These are phyloP conservation scores for Alternaria sp. DNA, from an alignment of 2,329 filamentous ascomycete species.

Conservation along the genomic window DNA sequence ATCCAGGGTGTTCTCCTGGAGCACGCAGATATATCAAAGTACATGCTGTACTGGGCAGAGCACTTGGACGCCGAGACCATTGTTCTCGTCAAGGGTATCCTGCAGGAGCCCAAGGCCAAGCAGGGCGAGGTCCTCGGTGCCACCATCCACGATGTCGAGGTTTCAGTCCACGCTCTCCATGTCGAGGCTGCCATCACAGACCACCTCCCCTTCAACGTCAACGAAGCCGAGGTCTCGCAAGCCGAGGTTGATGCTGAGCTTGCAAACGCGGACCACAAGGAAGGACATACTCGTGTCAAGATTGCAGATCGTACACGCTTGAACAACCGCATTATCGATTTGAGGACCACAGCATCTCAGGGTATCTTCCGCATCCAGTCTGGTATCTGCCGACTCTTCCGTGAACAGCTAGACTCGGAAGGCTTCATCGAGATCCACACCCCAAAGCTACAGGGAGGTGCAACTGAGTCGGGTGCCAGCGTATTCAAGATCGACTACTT, in stretches of 20 bases:
- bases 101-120: slow-evolving; percentile 74
- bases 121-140: slow-evolving; percentile 76
- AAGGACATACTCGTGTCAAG: slow-evolving; percentile 66
- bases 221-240: slow-evolving; percentile 71
- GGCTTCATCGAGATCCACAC: slow-evolving; percentile 94
- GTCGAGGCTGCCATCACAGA: slow-evolving; percentile 69
- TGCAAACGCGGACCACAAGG: slow-evolving; percentile 61
- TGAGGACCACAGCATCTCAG: slow-evolving; percentile 86
- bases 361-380: slow-evolving; percentile 88
- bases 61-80: slow-evolving; percentile 81
- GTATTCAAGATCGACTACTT: slow-evolving; percentile 96
- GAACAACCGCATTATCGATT: slow-evolving; percentile 80
- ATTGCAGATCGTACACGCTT: slow-evolving; percentile 78
- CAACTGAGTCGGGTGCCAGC: slow-evolving; percentile 88
- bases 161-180: slow-evolving; percentile 73
- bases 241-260: slow-evolving; percentile 63
- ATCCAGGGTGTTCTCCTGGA: slow-evolving; percentile 82
- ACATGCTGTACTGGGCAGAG: slow-evolving; percentile 88
- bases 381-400: slow-evolving; percentile 80
- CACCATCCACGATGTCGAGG: slow-evolving; percentile 77
- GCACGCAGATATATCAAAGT: slow-evolving; percentile 69
- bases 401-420: slow-evolving; percentile 73
- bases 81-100: slow-evolving; percentile 75
- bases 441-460: slow-evolving; percentile 87
- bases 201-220: slow-evolving; percentile 72